phyloP scores from a whole-genome alignment of 2,329 filamentous ascomycete genomes.

The Nothopassalora personata region DNA sequence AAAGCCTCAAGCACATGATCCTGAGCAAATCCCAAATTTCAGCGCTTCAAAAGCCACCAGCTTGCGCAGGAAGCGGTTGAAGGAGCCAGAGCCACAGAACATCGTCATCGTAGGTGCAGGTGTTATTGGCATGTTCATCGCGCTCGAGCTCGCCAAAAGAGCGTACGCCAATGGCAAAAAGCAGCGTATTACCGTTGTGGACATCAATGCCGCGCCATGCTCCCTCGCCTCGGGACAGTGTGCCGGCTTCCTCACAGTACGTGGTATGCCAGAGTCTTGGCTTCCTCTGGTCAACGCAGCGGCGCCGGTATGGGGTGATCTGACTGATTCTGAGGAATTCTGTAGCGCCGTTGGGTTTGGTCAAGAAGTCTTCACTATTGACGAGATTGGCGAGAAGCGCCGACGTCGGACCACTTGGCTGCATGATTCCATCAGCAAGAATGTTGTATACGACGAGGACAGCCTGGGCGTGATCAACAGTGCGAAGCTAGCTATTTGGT shows the following conservation, averaged over 20 bases:
- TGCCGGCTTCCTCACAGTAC: conserved; percentile 16
- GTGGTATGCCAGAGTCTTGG: conserved; percentile 8
- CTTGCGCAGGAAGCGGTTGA: background rate
- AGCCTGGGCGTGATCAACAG: conserved; percentile 4
- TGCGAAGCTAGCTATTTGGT: conserved; percentile 10
- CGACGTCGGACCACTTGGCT: background rate
- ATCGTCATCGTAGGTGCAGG: conserved; percentile 25
- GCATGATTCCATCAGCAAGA: background rate
- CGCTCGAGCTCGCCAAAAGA: conserved; percentile 20
- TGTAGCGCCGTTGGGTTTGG: background rate
- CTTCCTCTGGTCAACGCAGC: conserved; percentile 7
- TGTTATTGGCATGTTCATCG: conserved; percentile 23
- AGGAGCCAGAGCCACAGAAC: conserved; percentile 3
- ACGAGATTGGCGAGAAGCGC: background rate
- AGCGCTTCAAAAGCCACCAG: background rate
- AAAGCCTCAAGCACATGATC: background rate
- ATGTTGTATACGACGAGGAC: background rate
- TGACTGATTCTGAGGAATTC: background rate
- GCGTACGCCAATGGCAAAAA: conserved; percentile 1
- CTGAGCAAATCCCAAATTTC: background rate
- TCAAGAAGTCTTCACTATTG: background rate
- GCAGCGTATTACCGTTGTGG: conserved; percentile 23
- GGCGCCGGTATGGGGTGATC: conserved; percentile 10
- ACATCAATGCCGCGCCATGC: conserved; percentile 13
- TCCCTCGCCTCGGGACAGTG: conserved; percentile 17